Evolutionary conservation across 208 protist species (phyloP).

Genomic region (Porcisia deanei): DNA sequence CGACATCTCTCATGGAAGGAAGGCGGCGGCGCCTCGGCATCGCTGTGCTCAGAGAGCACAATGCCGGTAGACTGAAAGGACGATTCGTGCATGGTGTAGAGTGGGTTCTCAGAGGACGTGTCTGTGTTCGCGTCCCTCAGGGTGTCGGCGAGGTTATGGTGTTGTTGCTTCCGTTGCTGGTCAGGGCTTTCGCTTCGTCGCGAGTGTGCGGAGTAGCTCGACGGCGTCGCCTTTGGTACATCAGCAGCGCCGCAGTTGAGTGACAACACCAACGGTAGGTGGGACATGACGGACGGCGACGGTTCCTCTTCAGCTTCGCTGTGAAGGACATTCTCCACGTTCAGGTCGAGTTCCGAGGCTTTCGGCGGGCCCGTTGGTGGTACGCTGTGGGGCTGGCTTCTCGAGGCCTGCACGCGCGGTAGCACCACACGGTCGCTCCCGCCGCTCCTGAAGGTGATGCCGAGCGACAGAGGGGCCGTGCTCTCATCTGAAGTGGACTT

Average conservation of each 20-base stretch:
- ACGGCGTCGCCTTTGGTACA: not conserved
- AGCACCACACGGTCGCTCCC: constrained; percentile 18
- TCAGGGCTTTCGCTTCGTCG: not conserved
- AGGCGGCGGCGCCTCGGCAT: not conserved
- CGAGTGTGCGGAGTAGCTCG: not conserved
- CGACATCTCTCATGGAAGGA: not conserved
- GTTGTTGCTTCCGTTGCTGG: not conserved
- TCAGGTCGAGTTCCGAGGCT: constrained; percentile 6
- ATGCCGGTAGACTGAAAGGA: not conserved
- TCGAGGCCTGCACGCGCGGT: constrained; percentile 7
- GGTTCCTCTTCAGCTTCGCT: constrained; percentile 14
- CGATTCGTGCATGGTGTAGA: constrained; percentile 8
- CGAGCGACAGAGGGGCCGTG: constrained; percentile 9
- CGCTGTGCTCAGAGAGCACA: not conserved
- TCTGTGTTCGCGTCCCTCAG: not conserved
- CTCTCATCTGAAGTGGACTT: not conserved
- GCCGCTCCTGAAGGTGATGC: constrained; percentile 5
- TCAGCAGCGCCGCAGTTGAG: not conserved
- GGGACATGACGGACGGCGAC: not conserved
- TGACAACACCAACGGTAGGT: not conserved
- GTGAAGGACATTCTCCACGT: constrained; percentile 13
- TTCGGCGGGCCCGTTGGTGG: constrained; percentile 3
- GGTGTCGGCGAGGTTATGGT: not conserved
- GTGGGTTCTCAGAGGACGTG: constrained; percentile 8
- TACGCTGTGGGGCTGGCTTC: constrained; percentile 10